Base-by-base conservation (phyloP, 2,329 filamentous ascomycete species). In the Trichoderma hamatum region DNA sequence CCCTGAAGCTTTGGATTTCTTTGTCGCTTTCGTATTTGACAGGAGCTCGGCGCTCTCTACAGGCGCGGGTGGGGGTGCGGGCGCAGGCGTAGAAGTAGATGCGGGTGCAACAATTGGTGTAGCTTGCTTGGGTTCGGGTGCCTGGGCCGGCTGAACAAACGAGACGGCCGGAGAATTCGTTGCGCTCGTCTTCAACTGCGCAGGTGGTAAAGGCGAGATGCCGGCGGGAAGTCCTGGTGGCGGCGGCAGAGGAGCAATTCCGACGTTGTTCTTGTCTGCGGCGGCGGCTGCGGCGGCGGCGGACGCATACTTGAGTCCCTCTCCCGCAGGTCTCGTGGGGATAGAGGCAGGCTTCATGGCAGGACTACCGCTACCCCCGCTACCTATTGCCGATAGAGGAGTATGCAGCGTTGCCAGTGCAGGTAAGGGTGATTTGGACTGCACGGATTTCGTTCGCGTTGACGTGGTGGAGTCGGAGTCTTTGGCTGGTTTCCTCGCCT, bases 231-330 rank as follows among this genome's bases (percentile, higher is more conserved):
- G 80, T 46, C 92, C 91, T 32, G 94, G 94, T 75, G 96, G 96
- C 71, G 96, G 95, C 67, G 96, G 96, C 76, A 98, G 84, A 51
- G 96, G 96, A 69, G 95, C 90, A 76, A 99, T 97, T 30, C 96
- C 96, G 34, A 98, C 91, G 77, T 91, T 95, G 82, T 93, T 94
- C 81, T 84, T 87, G 74, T 97, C 94, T 78, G 89, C 94, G 56
- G 94, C 93, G 1, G 96, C 95, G 0, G 95, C 96, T 0, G 96
- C 96, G 0, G 96, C 96, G 0, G 96, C 96, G 0, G 96, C 96
- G 46, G 96, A 98, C 55, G 96, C 96, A 78, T 99, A 99, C 81
- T 98, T 98, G 73, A 99, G 84, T 1, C 92, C 93, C 79, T 98
- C 95, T 59, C 94, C 94, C 4, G 93, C 92, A 7, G 92, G 90